These are phyloP conservation scores for Chionographis japonica DNA, from an alignment of 106 monocot genomes.

Conservation along the genomic window DNA sequence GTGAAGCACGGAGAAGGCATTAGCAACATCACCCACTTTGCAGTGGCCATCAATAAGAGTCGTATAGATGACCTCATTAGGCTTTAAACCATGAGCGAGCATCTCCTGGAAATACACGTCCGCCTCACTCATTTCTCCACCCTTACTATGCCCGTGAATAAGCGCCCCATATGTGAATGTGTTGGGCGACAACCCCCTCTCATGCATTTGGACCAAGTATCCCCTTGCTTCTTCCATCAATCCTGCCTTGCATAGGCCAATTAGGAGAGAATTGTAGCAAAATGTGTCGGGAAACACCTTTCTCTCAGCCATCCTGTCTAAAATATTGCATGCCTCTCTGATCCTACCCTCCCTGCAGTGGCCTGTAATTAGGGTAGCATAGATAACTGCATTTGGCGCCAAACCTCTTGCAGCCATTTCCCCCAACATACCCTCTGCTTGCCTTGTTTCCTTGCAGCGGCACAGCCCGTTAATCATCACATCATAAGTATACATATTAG, in stretches of 20 bases:
- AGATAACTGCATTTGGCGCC: slow-evolving; percentile 47
- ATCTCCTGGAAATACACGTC: slow-evolving; percentile 55
- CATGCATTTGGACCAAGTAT: slow-evolving; percentile 43
- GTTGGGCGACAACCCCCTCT: slow-evolving; percentile 54
- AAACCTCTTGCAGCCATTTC: slow-evolving; percentile 51
- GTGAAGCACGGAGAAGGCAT: slow-evolving; percentile 38
- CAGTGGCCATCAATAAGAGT: slow-evolving; percentile 63
- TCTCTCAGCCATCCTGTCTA: slow-evolving; percentile 43
- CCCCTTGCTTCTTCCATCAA: slow-evolving; percentile 56
- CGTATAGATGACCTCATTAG: slow-evolving; percentile 63
- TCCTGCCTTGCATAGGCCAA: slow-evolving; percentile 53
- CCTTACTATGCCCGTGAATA: slow-evolving; percentile 52
- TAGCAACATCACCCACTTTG: slow-evolving; percentile 38
- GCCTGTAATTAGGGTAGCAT: slow-evolving; percentile 45
- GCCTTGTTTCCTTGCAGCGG: slow-evolving; percentile 16
- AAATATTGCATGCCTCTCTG: slow-evolving; percentile 36
- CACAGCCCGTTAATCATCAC: slow-evolving; percentile 52
- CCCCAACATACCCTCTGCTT: slow-evolving; percentile 34
- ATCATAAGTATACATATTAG: slow-evolving; percentile 54
- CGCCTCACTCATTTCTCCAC: slow-evolving; percentile 56
- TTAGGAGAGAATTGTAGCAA: slow-evolving; percentile 77
- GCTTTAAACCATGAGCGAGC: slow-evolving; percentile 50
- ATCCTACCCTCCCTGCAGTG: slow-evolving; percentile 44
- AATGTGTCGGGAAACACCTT: slow-evolving; percentile 50
- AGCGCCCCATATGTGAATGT: slow-evolving; percentile 63